phyloP scores from a whole-genome alignment of 768 basidiomycete genomes.

The Lactifluus volemus region DNA sequence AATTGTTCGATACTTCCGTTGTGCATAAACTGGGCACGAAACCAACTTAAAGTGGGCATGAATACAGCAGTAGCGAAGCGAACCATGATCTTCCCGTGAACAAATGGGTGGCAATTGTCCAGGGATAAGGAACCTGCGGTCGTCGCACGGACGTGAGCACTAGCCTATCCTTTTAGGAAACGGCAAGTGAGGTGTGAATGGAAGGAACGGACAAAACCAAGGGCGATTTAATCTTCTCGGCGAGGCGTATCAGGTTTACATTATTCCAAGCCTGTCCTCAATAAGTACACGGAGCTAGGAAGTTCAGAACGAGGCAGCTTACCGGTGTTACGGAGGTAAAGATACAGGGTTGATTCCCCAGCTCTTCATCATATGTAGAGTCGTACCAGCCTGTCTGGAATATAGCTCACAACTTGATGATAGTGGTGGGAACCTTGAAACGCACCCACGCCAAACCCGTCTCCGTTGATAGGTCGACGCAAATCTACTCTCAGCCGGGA shows the following conservation, averaged over 20 bases:
- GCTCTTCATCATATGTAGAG: conserved; percentile 70
- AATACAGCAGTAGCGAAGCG: conserved; percentile 28
- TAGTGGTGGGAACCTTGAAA: background rate
- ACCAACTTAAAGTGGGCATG: background rate
- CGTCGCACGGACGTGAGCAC: conserved; percentile 89
- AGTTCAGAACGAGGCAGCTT: conserved; percentile 21
- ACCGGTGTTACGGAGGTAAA: conserved; percentile 95
- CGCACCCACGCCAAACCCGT: conserved; percentile 93
- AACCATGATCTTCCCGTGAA: conserved; percentile 88
- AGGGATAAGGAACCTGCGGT: conserved; percentile 87
- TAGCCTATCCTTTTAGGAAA: conserved; percentile 22
- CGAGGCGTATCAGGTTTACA: conserved; percentile 82
- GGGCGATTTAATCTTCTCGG: conserved; percentile 95
- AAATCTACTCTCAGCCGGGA: conserved; percentile 78
- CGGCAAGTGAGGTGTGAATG: background rate
- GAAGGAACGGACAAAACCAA: conserved; percentile 71
- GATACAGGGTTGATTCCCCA: conserved; percentile 84
- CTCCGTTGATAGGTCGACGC: conserved; percentile 84
- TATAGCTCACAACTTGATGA: background rate
- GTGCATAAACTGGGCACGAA: conserved; percentile 75
- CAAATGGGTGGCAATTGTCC: conserved; percentile 95
- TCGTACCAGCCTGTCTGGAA: conserved; percentile 80
- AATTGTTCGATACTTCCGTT: conserved; percentile 93
- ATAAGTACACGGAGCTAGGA: background rate
- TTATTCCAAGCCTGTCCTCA: conserved; percentile 89